These are phyloP conservation scores for Russula griseocarnosa DNA, from an alignment of 768 basidiomycete genomes.

Conservation along the genomic window DNA sequence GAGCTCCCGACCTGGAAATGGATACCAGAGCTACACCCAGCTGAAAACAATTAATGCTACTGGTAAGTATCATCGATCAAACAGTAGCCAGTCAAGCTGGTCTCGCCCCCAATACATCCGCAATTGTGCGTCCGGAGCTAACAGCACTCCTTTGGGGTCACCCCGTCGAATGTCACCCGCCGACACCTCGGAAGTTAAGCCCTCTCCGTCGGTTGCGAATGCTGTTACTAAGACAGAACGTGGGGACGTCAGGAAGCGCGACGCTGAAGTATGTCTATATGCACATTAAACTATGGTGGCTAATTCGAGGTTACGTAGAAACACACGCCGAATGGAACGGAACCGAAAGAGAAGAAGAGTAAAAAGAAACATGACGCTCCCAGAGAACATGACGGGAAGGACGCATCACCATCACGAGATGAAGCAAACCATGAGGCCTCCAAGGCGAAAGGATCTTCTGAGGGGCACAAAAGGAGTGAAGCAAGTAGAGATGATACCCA, in stretches of 20 bases:
- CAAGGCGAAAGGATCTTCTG: constrained; percentile 11
- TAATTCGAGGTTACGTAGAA: constrained; percentile 9
- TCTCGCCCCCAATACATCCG: constrained; percentile 18
- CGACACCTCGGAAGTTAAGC: constrained; percentile 31
- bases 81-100: constrained; percentile 17
- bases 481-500: constrained; percentile 10
- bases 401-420: background rate
- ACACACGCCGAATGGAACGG: constrained; percentile 9
- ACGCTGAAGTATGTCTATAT: constrained; percentile 10
- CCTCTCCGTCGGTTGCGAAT: constrained; percentile 2
- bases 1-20: constrained; percentile 4
- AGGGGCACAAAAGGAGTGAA: constrained; percentile 31
- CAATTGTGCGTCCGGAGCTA: constrained; percentile 54
- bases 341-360: constrained; percentile 30
- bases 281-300: background rate
- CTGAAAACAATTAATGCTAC: constrained; percentile 16
- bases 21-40: constrained; percentile 9
- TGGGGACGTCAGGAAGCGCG: constrained; percentile 2
- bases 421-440: constrained; percentile 1
- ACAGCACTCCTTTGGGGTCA: constrained; percentile 66
- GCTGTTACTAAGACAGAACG: constrained; percentile 7
- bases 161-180: constrained; percentile 50
- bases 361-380: constrained; percentile 36
- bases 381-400: constrained; percentile 28
- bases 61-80: constrained; percentile 29